Evolutionary conservation across 768 basidiomycete genomes (phyloP).

Genomic region (Lactarius hatsudake): DNA sequence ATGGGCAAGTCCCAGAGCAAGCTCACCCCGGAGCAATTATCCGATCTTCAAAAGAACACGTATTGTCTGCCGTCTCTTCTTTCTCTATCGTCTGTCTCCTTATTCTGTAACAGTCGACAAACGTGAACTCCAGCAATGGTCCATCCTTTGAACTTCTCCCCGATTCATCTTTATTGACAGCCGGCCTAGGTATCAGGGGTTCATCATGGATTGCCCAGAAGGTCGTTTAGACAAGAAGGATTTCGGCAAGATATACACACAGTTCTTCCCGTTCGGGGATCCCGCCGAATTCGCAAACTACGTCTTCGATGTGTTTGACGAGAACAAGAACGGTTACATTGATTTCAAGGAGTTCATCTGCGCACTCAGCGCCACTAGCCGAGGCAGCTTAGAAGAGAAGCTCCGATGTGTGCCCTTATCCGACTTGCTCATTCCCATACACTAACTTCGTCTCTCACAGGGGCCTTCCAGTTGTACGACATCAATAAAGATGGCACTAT

Average conservation of each 20-base stretch:
- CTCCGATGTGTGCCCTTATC: conserved; percentile 75
- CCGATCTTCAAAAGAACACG: conserved; percentile 95
- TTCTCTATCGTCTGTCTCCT: not conserved
- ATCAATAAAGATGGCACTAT: conserved; percentile 98
- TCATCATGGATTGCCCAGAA: conserved; percentile 97
- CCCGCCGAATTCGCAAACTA: conserved; percentile 96
- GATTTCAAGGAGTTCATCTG: conserved; percentile 99
- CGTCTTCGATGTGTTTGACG: conserved; percentile 97
- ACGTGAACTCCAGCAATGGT: conserved; percentile 97
- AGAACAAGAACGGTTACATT: conserved; percentile 93
- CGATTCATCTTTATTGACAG: conserved; percentile 17
- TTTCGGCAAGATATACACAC: conserved; percentile 97
- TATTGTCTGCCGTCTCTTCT: conserved; percentile 64
- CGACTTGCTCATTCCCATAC: not conserved
- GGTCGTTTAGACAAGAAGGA: conserved; percentile 95
- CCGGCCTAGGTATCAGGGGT: conserved; percentile 89
- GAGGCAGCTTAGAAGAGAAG: conserved; percentile 95
- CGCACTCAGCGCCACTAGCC: conserved; percentile 90
- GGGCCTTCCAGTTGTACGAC: conserved; percentile 99
- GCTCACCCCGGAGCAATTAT: conserved; percentile 88
- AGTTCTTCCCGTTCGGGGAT: conserved; percentile 99
- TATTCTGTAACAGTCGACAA: conserved; percentile 69
- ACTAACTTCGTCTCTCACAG: conserved; percentile 42
- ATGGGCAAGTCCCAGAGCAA: conserved; percentile 99
- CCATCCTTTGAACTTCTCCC: conserved; percentile 14